phyloP scores from a whole-genome alignment of 345 rosid species.

The Gossypium sturtianum region DNA sequence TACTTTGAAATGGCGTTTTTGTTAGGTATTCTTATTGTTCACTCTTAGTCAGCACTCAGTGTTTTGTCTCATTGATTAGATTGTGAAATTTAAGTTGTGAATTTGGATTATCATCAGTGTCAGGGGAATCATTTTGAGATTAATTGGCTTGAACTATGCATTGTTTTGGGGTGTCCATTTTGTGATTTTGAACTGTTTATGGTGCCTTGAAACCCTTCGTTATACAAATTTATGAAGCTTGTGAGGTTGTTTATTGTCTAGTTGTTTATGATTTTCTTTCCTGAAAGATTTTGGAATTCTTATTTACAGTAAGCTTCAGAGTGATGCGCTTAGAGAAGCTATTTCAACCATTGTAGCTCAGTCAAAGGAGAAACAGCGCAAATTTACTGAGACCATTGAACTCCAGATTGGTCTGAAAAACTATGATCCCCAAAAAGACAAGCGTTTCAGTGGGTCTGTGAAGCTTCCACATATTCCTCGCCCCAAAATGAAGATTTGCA shows the following conservation, averaged over 20 bases:
- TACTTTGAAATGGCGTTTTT: background rate
- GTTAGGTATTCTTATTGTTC: too few relatives aligned
- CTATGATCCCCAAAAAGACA: constrained; percentile 93
- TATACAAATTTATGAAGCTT: background rate
- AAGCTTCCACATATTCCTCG: constrained; percentile 92
- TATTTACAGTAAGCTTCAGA: constrained; percentile 74
- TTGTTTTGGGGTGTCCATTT: background rate
- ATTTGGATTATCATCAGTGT: background rate
- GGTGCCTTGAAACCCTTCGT: background rate
- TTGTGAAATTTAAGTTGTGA: background rate
- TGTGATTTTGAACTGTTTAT: background rate
- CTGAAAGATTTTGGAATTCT: background rate
- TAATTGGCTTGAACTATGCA: background rate
- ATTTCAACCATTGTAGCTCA: constrained; percentile 44
- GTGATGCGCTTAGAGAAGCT: constrained; percentile 83
- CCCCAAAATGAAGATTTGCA: constrained; percentile 92
- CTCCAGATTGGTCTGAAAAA: constrained; percentile 98
- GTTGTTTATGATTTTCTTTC: background rate
- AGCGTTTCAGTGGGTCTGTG: constrained; percentile 89
- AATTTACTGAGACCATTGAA: constrained; percentile 83
- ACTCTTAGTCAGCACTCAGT: background rate
- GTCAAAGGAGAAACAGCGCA: constrained; percentile 57
- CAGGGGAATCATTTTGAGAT: too few relatives aligned
- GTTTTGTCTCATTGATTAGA: background rate
- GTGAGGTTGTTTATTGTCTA: background rate